Percentiles rank a stretch among this genome's conserved stretches.
These are phyloP conservation scores for Metschnikowia aberdeeniae DNA, from an alignment of 805 yeast genomes.

Conservation along the genomic window DNA sequence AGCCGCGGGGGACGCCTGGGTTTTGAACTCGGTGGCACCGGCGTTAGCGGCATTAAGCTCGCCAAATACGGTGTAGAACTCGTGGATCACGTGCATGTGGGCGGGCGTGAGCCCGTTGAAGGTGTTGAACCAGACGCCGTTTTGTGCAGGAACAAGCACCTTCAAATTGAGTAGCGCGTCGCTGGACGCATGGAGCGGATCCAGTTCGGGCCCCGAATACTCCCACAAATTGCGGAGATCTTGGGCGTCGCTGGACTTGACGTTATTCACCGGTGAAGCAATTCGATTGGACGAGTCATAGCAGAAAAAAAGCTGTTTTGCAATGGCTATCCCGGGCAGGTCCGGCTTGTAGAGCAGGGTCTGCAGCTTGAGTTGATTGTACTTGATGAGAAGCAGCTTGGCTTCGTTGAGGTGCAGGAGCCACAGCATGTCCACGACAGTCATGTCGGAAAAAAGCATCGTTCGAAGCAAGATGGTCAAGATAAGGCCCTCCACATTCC, in stretches of 20 bases:
- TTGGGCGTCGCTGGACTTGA: slow-evolving; percentile 8
- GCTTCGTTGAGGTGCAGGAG: slow-evolving; percentile 26
- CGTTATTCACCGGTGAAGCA: slow-evolving; percentile 11
- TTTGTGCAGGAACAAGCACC: slow-evolving; percentile 13
- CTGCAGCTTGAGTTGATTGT: slow-evolving; percentile 16
- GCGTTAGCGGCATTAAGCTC: slow-evolving; percentile 4
- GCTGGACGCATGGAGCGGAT: background rate
- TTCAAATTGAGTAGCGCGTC: slow-evolving; percentile 10
- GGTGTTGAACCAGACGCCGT: slow-evolving; percentile 14
- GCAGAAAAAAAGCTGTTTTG: slow-evolving; percentile 17
- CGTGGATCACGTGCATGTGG: slow-evolving; percentile 9
- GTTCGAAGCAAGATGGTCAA: slow-evolving; percentile 25
- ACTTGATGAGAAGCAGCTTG: slow-evolving; percentile 22
- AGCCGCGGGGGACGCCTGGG: slow-evolving; percentile 10
- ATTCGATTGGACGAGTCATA: slow-evolving; percentile 19
- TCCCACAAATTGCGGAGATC: slow-evolving; percentile 8
- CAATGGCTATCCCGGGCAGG: slow-evolving; percentile 17
- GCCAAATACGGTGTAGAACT: slow-evolving; percentile 11
- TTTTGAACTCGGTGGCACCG: background rate
- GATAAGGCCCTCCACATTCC: slow-evolving; percentile 24
- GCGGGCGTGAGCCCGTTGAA: slow-evolving; percentile 13
- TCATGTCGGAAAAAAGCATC: slow-evolving; percentile 21
- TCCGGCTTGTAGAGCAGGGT: slow-evolving; percentile 14
- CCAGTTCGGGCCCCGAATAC: background rate
- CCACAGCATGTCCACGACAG: slow-evolving; percentile 20